A percentile compares a stretch with the other conserved stretches of the same genome.
Evolutionary conservation across 176 grass and related monocot species (phyloP).

Genomic region (Oropetium thomaeum): DNA sequence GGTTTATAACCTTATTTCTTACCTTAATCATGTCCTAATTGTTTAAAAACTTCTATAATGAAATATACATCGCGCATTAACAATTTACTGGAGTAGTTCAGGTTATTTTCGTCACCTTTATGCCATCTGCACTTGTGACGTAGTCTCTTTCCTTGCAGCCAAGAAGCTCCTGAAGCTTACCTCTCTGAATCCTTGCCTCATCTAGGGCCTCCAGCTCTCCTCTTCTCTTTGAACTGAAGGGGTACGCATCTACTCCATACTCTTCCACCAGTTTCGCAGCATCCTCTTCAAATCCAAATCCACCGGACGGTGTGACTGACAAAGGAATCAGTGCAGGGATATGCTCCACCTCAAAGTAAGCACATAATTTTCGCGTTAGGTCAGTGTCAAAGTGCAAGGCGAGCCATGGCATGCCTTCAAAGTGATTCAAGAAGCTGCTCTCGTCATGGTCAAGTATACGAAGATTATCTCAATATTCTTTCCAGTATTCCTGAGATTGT

Average conservation of each 20-base stretch:
- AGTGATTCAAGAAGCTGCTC: slow-evolving; percentile 41
- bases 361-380: slow-evolving; percentile 6
- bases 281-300: slow-evolving; percentile 32
- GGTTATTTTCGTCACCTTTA: slow-evolving; percentile 33
- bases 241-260: slow-evolving; percentile 48
- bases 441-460: slow-evolving; percentile 42
- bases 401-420: slow-evolving; percentile 55
- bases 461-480: slow-evolving; percentile 47
- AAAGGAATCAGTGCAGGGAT: slow-evolving; percentile 52
- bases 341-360: slow-evolving; percentile 28
- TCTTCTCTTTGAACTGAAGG: slow-evolving; percentile 46
- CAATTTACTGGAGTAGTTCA: neutral
- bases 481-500: neutral
- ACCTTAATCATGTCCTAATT: neutral
- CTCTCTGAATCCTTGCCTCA: slow-evolving; percentile 43
- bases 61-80: neutral
- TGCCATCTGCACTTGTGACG: slow-evolving; percentile 35
- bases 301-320: neutral
- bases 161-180: slow-evolving; percentile 51
- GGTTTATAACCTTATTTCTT: neutral
- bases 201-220: slow-evolving; percentile 43
- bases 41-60: neutral
- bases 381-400: slow-evolving; percentile 41
- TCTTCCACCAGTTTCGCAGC: slow-evolving; percentile 42
- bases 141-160: slow-evolving; percentile 45